Evolutionary conservation across 805 yeast species (phyloP).

Genomic region (Sungouiozyma ichnusensis): DNA sequence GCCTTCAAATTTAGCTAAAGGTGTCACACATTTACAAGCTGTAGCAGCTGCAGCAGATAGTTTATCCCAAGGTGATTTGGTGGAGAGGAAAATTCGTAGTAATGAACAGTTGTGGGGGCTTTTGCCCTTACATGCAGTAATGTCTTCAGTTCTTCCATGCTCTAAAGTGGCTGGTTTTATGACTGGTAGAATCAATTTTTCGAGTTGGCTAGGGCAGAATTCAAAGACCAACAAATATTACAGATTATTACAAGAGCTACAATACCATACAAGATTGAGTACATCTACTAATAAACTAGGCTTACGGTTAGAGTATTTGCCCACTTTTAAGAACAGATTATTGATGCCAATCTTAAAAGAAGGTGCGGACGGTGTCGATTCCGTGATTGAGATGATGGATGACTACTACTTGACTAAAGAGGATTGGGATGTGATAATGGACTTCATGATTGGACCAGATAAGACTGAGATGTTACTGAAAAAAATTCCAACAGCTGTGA

Average conservation of each 20-base stretch:
- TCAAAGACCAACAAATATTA: constrained; percentile 72
- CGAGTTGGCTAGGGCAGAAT: constrained; percentile 83
- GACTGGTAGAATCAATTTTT: constrained; percentile 62
- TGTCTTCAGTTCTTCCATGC: constrained; percentile 77
- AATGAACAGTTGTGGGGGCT: constrained; percentile 92
- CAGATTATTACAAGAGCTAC: constrained; percentile 75
- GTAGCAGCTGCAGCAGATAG: constrained; percentile 77
- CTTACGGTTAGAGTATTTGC: constrained; percentile 66
- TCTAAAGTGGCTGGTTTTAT: constrained; percentile 63
- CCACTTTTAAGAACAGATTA: constrained; percentile 48
- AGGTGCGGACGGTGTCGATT: constrained; percentile 55
- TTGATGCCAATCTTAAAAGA: constrained; percentile 44
- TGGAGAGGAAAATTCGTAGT: constrained; percentile 74
- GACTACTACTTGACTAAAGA: constrained; percentile 76
- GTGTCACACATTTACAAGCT: constrained; percentile 46
- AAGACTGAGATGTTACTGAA: constrained; percentile 38
- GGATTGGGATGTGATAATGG: constrained; percentile 86
- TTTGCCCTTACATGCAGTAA: constrained; percentile 80
- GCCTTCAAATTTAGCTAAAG: constrained; percentile 39
- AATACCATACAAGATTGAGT: constrained; percentile 73
- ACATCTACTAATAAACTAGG: constrained; percentile 69
- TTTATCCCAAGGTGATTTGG: constrained; percentile 74
- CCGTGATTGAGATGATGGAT: constrained; percentile 68
- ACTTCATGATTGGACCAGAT: constrained; percentile 63
- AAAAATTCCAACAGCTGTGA: constrained; percentile 64